Evolutionary conservation across 1,284 basidiomycete species (phyloP).

Genomic region (Tilletia horrida): DNA sequence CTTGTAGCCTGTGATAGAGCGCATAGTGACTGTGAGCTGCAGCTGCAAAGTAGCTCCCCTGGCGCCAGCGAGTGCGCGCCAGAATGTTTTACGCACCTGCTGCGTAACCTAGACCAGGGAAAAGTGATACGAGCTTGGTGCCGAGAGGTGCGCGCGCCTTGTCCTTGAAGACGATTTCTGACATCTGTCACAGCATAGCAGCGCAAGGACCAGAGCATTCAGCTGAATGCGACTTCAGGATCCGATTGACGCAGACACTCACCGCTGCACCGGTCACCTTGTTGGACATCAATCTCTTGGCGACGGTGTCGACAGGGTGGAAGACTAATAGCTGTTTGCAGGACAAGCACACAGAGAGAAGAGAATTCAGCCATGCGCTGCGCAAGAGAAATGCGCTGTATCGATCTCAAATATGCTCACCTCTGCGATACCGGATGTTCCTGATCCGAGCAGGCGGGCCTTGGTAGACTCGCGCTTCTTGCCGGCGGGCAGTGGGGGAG

Average conservation of each 20-base stretch:
- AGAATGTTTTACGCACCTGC: slow-evolving; percentile 52
- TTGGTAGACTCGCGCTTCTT: slow-evolving; percentile 70
- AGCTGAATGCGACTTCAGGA: background rate
- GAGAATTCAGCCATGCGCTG: background rate
- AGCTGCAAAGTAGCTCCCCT: background rate
- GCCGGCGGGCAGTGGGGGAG: slow-evolving; percentile 24
- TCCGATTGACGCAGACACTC: background rate
- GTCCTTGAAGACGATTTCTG: slow-evolving; percentile 80
- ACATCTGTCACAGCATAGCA: slow-evolving; percentile 60
- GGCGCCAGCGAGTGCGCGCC: background rate
- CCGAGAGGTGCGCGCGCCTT: slow-evolving; percentile 65
- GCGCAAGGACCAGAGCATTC: background rate
- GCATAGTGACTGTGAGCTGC: slow-evolving; percentile 4
- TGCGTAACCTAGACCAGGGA: slow-evolving; percentile 96
- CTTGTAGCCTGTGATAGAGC: slow-evolving; percentile 66
- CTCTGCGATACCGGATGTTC: slow-evolving; percentile 72
- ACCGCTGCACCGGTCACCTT: slow-evolving; percentile 35
- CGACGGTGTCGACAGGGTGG: slow-evolving; percentile 73
- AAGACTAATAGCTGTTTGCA: slow-evolving; percentile 64
- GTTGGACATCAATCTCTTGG: slow-evolving; percentile 97
- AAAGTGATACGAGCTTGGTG: slow-evolving; percentile 81
- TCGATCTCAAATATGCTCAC: background rate
- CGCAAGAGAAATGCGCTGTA: background rate
- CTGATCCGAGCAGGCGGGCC: slow-evolving; percentile 87
- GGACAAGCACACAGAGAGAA: background rate